Evolutionary conservation across 108 stramenopile genomes (phyloP), one percentile per base, ranked within the genome.

Genomic region (Pseudonitzschia multistriata): DNA sequence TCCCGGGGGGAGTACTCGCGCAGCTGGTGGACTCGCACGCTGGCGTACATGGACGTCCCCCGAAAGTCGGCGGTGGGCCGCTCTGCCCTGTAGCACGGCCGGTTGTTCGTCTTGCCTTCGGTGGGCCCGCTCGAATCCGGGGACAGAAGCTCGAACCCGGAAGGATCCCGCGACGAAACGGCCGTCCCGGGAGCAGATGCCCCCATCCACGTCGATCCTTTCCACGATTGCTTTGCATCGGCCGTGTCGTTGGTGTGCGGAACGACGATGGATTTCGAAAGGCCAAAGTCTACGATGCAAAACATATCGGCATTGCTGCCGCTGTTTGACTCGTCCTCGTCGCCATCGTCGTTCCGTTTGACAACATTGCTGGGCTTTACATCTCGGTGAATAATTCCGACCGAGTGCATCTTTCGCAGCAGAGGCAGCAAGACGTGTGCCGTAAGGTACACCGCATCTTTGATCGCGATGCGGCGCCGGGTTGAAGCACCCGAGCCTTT

Each of bases 361-460:
- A 94, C 90, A 33, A 83, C 81, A 67, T 94, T 94, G 66, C 79
- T 81, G 13, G 92, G 92, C 71, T 93, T 93, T 47, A 94, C 92
- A 64, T 89, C 89, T n/a, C 92, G 83, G 72, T 94, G 92, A 14
- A 94, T 86, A 15, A 87, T 72, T 10, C 92, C 92, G 21, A 84
- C 87, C 13, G 74, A 73, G 68, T 94, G 92, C 92, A 94, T 91
- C 15, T 76, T 74, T 55, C 81, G 74, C 39, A 64, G 62, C 29
- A 94, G 71, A 10, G 90, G 92, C 33, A 94, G 50, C 79, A 94
- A 80, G 24, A 94, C 88, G 66, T 88, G 77, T 0, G 87, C 88
- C 5, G 85, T 84, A 27, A 94, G 66, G 68, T 88, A 94, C 0
- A 94, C 92, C 0, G 92, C 83, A 76, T 93, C 89, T 53, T 77